Evolutionary conservation across 139 green algal genomes (phyloP).

Genomic region (Gonium pectorale): DNA sequence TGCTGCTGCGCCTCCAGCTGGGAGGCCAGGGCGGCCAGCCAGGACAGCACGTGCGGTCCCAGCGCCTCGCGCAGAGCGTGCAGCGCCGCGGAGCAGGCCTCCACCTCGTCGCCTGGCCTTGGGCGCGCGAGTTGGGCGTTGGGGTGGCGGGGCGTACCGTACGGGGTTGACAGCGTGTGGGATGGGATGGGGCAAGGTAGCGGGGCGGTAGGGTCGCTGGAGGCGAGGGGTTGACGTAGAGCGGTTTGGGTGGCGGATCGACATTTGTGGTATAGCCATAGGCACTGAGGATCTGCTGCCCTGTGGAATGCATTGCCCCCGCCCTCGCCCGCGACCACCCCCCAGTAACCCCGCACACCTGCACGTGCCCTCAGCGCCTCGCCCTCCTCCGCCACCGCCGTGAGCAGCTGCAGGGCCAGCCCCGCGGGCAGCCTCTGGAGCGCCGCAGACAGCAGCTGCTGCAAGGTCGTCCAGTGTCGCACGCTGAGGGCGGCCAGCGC

Average conservation of each 20-base stretch:
- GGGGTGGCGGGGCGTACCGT: too few relatives aligned
- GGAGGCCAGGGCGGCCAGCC: neutral
- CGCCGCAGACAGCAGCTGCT: neutral
- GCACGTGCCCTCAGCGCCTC: conserved; percentile 19
- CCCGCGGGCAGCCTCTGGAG: neutral
- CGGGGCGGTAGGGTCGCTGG: too few relatives aligned
- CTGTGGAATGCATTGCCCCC: too few relatives aligned
- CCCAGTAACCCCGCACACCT: too few relatives aligned
- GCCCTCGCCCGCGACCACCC: too few relatives aligned
- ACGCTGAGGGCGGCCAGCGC: conserved; percentile 18
- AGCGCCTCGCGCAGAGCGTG: conserved; percentile 22
- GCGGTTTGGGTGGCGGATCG: too few relatives aligned
- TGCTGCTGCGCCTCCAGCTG: neutral
- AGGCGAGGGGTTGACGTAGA: too few relatives aligned
- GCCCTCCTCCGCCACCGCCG: conserved; percentile 29
- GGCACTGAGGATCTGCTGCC: too few relatives aligned
- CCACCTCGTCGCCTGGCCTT: conserved; percentile 7
- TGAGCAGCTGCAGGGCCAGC: conserved; percentile 12
- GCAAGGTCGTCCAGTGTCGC: neutral
- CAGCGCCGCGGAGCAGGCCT: neutral
- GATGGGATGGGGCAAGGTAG: too few relatives aligned
- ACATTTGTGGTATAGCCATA: too few relatives aligned
- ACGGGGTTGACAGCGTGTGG: too few relatives aligned
- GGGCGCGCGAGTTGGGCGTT: neutral
- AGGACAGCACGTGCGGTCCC: conserved; percentile 2